Evolutionary conservation across 305 asterid genomes (phyloP).

Genomic region (Plantago coronopus): DNA sequence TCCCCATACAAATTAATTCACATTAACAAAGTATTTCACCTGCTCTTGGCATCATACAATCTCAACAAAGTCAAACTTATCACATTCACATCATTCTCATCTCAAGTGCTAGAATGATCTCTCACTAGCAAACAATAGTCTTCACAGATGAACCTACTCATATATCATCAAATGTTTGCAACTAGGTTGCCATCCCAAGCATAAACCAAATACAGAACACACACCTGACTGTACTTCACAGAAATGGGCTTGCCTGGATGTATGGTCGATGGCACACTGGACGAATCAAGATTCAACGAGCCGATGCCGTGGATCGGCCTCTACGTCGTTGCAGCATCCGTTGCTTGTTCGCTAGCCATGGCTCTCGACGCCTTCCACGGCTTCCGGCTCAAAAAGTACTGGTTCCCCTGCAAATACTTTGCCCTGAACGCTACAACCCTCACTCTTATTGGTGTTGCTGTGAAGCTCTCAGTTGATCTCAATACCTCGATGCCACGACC

Average conservation of each 20-base stretch:
- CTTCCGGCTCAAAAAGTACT: slow-evolving; percentile 24
- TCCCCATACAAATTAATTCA: too few species aligned
- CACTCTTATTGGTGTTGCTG: slow-evolving; percentile 46
- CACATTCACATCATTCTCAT: too few species aligned
- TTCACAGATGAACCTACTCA: too few species aligned
- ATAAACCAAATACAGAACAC: not conserved
- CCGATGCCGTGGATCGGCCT: slow-evolving; percentile 60
- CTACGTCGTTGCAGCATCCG: slow-evolving; percentile 41
- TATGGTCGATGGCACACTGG: slow-evolving; percentile 44
- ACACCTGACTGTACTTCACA: not conserved
- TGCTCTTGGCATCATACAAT: too few species aligned
- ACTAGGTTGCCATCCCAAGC: not conserved
- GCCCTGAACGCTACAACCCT: slow-evolving; percentile 39
- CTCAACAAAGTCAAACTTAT: too few species aligned
- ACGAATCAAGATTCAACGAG: slow-evolving; percentile 56
- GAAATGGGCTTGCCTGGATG: slow-evolving; percentile 45
- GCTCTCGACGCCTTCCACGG: slow-evolving; percentile 29
- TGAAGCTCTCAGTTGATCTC: slow-evolving; percentile 61
- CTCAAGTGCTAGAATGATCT: too few species aligned
- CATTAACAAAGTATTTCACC: too few species aligned
- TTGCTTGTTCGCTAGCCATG: slow-evolving; percentile 34
- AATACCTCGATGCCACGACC: slow-evolving; percentile 76
- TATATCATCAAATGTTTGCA: too few species aligned
- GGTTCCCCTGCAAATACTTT: slow-evolving; percentile 46
- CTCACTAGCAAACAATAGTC: too few species aligned